These are phyloP conservation scores for Azolla pinnata DNA, from an alignment of 75 land plant genomes.

Conservation along the genomic window DNA sequence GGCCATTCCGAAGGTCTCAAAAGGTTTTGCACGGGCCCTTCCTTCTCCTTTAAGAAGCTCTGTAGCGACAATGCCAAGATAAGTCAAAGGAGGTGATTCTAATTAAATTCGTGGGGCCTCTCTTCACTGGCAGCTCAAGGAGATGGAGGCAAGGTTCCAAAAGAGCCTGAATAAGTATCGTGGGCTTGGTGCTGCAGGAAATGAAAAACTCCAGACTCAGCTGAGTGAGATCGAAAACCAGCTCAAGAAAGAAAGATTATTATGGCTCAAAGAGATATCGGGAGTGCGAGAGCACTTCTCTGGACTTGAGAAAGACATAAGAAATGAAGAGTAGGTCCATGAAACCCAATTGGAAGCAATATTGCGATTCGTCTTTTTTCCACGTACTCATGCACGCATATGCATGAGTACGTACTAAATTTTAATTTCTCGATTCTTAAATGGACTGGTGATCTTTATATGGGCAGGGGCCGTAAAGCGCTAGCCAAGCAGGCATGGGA, in stretches of 20 bases:
- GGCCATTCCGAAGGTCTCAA: slow-evolving; percentile 1
- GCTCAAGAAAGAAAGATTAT: background rate
- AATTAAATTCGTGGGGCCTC: too few species aligned
- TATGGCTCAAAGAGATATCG: slow-evolving; percentile 2
- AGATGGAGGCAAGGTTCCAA: slow-evolving; percentile 5
- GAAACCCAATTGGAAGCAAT: too few species aligned
- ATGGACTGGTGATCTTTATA: background rate
- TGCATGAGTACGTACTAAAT: too few species aligned
- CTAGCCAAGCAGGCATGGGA: background rate
- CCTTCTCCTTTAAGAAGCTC: background rate
- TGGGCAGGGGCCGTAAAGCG: background rate
- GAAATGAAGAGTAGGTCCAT: background rate
- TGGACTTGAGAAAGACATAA: background rate
- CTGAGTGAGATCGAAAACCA: slow-evolving; percentile 5
- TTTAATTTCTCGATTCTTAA: background rate
- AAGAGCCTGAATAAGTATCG: background rate
- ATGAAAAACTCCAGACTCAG: slow-evolving; percentile 3
- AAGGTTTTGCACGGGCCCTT: background rate
- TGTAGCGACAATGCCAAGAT: background rate
- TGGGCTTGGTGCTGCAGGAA: slow-evolving; percentile 1
- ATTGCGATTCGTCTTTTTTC: background rate
- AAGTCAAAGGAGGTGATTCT: background rate
- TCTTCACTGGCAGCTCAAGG: slow-evolving; percentile 8
- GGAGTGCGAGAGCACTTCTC: slow-evolving; percentile 2
- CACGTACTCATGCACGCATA: background rate